These are phyloP conservation scores for Saccharomycopsis sp. DNA, from an alignment of 805 yeast species.

Conservation along the genomic window DNA sequence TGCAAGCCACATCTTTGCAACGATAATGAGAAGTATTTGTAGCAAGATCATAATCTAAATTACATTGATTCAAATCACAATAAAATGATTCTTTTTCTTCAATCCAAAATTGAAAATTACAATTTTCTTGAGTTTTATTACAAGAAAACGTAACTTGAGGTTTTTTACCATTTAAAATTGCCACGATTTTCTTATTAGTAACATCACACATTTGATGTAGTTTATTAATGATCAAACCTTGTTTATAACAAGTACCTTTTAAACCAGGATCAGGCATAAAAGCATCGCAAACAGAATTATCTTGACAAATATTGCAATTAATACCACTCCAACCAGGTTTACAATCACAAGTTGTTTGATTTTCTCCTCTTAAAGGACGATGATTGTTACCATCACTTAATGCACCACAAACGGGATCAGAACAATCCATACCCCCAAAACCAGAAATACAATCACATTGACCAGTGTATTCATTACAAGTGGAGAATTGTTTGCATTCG, in stretches of 20 bases:
- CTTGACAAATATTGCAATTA: slow-evolving; percentile 79
- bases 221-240: slow-evolving; percentile 72
- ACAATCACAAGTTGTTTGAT: slow-evolving; percentile 50
- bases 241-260: slow-evolving; percentile 79
- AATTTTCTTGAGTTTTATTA: slow-evolving; percentile 48
- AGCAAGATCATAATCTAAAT: slow-evolving; percentile 49
- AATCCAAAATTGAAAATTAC: slow-evolving; percentile 96
- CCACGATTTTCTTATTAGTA: slow-evolving; percentile 76
- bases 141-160: slow-evolving; percentile 95
- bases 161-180: slow-evolving; percentile 63
- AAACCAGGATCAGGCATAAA: slow-evolving; percentile 84
- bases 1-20: slow-evolving; percentile 72
- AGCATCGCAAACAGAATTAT: slow-evolving; percentile 67
- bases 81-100: slow-evolving; percentile 82
- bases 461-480: slow-evolving; percentile 83
- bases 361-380: slow-evolving; percentile 49
- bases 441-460: slow-evolving; percentile 89
- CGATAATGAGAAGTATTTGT: slow-evolving; percentile 63
- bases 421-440: slow-evolving; percentile 89
- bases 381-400: slow-evolving; percentile 45
- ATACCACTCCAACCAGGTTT: slow-evolving; percentile 87
- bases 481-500: slow-evolving; percentile 80
- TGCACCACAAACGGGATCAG: slow-evolving; percentile 80
- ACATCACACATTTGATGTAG: slow-evolving; percentile 92
- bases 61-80: slow-evolving; percentile 73